Evolutionary conservation across 1,284 basidiomycete species (phyloP).

Genomic region (Cryptococcus sp.): DNA sequence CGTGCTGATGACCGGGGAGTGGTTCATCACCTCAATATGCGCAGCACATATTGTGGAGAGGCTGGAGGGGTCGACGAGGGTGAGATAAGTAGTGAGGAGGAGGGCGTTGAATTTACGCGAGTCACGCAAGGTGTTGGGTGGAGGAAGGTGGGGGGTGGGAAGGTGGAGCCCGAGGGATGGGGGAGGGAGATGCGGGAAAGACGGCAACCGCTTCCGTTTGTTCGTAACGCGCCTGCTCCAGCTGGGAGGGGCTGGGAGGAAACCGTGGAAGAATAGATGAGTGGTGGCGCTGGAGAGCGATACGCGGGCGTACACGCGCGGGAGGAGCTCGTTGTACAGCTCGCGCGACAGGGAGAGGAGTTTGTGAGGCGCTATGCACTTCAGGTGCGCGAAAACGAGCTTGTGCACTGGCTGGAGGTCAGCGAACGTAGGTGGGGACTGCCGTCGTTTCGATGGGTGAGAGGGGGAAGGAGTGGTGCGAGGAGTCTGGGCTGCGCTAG

Average conservation of each 20-base stretch:
- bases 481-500: background rate
- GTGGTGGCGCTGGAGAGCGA: too few species aligned
- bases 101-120: background rate
- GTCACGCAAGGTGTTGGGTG: background rate
- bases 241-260: too few species aligned
- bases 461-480: background rate
- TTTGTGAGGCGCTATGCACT: background rate
- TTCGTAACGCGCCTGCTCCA: too few species aligned
- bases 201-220: background rate
- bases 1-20: background rate
- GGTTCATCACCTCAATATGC: background rate
- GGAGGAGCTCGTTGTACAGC: too few species aligned
- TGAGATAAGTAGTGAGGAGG: background rate
- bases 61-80: background rate
- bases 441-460: background rate
- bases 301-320: too few species aligned
- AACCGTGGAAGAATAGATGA: too few species aligned
- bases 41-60: constrained; percentile 1
- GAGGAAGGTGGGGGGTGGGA: background rate
- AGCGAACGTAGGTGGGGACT: background rate
- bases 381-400: background rate
- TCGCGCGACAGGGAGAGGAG: background rate
- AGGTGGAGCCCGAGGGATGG: background rate
- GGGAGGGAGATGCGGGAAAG: background rate
- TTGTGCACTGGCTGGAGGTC: background rate